Conservation (phyloP, 495 filamentous ascomycete species). For the Aspergillus bridgeri region DNA sequence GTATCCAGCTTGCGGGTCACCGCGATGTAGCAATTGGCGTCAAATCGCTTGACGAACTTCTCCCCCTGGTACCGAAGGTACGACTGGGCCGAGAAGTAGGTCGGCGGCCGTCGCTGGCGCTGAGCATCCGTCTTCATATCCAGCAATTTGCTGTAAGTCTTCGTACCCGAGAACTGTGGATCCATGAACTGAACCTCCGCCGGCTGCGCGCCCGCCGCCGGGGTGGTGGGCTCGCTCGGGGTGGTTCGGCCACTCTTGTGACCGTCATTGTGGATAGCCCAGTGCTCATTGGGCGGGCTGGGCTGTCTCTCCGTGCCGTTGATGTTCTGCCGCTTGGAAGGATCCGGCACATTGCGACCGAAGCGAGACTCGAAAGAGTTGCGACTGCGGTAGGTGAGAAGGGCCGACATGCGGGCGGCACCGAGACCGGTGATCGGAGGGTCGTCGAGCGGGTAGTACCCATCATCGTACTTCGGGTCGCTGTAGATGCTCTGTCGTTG, state of each 20-base stretch:
- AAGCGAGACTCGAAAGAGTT: slow-evolving; percentile 97
- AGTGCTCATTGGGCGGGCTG: slow-evolving; percentile 77
- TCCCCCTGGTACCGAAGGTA: slow-evolving; percentile 97
- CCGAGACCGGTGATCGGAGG: slow-evolving; percentile 84
- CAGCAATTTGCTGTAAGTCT: slow-evolving; percentile 38
- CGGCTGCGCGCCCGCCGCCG: slow-evolving; percentile 16
- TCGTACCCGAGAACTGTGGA: slow-evolving; percentile 75
- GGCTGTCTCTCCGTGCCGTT: slow-evolving; percentile 59
- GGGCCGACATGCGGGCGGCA: slow-evolving; percentile 92
- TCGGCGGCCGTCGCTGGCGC: slow-evolving; percentile 56
- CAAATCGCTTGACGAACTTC: slow-evolving; percentile 96
- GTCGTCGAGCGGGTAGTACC: slow-evolving; percentile 83
- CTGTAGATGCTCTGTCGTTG: slow-evolving; percentile 97
- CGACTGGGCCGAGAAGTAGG: slow-evolving; percentile 94
- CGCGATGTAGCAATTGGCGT: slow-evolving; percentile 98
- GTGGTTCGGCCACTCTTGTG: slow-evolving; percentile 57
- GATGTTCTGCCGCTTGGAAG: slow-evolving; percentile 73
- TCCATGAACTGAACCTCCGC: slow-evolving; percentile 54
- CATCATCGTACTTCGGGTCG: slow-evolving; percentile 96
- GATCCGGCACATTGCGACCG: slow-evolving; percentile 86
- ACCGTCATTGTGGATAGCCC: slow-evolving; percentile 94
- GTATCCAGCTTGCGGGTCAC: slow-evolving; percentile 99
- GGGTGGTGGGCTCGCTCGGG: slow-evolving; percentile 35
- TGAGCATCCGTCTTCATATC: slow-evolving; percentile 16
- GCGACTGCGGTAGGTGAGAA: slow-evolving; percentile 91